Evolutionary conservation across 495 filamentous ascomycete species (phyloP), one percentile per base, ranked within the genome.

Genomic region (Symbiotaphrina buchneri): DNA sequence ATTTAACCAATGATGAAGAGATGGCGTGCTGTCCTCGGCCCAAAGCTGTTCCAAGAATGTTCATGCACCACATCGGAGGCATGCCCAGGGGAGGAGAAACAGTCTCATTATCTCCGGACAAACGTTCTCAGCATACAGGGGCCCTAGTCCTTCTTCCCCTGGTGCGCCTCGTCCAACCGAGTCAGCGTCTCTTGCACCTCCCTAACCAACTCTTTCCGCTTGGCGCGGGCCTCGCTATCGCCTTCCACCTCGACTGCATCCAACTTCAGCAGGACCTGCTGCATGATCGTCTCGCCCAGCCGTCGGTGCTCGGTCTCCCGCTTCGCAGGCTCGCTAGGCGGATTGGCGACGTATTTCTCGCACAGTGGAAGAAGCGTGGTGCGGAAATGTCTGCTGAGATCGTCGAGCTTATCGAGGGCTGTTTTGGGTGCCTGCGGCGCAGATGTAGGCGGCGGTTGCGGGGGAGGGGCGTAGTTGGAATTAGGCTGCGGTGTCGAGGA

Each of bases 181-280:
- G 58, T 68, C 31, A 90, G 46, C 7, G 64, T 45, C 10, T 47
- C 59, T 47, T 91, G 81, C 4, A 74, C 69, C 43, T 82, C 68
- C 37, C 55, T 68, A 26, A 94, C 77, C 17, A 92, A 52, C 5
- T 72, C 75, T 47, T 73, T 76, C 42, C 84, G 61, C 41, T 59
- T 63, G 27, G 53, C 56, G 27, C 84, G 62, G 22, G 67, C 63
- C 6, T 63, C 65, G 13, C 49, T 56, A 40, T 85, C 63, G 4
- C 65, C 69, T 13, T 72, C 65, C 2, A 68, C 73, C 33, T 85
- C 79, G 17, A 93, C 71, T 10, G 60, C 72, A 54, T 94, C 84
- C 17, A 85, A 58, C 52, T 90, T 93, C 41, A 97, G 41, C 35
- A 93, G 39, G 5, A 85, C 62, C 46, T 93, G 78, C 30, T 68